phyloP scores from a whole-genome alignment of 2,329 filamentous ascomycete species.

The Paecilomyces variotii region DNA sequence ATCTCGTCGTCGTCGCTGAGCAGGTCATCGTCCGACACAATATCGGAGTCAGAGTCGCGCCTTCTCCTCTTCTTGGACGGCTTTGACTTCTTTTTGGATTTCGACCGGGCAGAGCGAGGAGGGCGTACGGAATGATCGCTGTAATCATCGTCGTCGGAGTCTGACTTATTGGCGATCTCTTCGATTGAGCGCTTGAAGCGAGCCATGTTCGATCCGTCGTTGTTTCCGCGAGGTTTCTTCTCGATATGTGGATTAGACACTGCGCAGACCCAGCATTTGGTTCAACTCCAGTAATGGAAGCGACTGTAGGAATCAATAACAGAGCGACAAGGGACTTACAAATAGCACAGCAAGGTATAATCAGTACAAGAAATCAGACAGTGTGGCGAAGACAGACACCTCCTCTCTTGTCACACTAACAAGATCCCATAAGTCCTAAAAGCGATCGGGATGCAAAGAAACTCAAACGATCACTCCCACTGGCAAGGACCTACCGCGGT shows the following conservation, averaged over 20 bases:
- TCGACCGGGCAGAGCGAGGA: slow-evolving; percentile 21
- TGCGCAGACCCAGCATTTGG: neutral
- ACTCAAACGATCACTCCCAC: neutral
- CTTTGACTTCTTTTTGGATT: slow-evolving; percentile 24
- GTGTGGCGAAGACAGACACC: neutral
- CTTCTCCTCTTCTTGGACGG: slow-evolving; percentile 30
- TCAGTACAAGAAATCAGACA: neutral
- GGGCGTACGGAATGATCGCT: slow-evolving; percentile 26
- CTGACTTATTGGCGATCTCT: slow-evolving; percentile 36
- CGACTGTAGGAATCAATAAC: neutral
- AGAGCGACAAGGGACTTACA: neutral
- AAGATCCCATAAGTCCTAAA: neutral
- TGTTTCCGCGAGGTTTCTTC: slow-evolving; percentile 5
- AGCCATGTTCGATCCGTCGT: slow-evolving; percentile 18
- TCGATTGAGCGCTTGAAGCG: slow-evolving; percentile 34
- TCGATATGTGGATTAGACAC: slow-evolving; percentile 7
- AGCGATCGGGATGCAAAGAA: neutral
- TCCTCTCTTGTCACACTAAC: neutral
- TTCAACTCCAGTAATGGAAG: neutral
- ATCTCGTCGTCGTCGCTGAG: slow-evolving; percentile 35
- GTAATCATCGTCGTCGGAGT: slow-evolving; percentile 40
- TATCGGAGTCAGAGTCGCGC: slow-evolving; percentile 41
- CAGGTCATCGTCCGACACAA: slow-evolving; percentile 29
- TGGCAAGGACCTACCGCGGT: neutral
- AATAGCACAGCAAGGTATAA: neutral